Percentiles rank a stretch among this genome's conserved stretches.
Conservation (phyloP, 2,329 filamentous ascomycete species). For the Aureobasidium subglaciale region DNA sequence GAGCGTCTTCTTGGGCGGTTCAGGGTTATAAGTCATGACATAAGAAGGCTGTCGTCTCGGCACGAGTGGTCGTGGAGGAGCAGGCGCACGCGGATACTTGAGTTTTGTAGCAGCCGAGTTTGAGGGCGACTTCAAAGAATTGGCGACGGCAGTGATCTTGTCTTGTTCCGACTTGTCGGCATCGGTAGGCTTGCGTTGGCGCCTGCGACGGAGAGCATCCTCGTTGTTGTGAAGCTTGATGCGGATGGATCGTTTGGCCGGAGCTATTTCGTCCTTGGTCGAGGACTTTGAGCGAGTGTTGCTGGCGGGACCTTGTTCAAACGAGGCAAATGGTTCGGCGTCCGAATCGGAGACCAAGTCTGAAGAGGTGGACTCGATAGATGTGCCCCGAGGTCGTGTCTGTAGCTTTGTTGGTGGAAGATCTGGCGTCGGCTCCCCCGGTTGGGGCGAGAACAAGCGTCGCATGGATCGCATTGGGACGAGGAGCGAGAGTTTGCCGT, state of each 20-base stretch:
- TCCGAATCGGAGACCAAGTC: slow-evolving; percentile 63
- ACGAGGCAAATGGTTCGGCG: slow-evolving; percentile 23
- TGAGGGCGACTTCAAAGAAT: slow-evolving; percentile 87
- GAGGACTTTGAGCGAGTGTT: slow-evolving; percentile 59
- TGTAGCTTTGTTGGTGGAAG: slow-evolving; percentile 16
- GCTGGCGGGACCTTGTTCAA: slow-evolving; percentile 38
- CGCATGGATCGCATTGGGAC: slow-evolving; percentile 54
- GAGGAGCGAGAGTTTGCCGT: slow-evolving; percentile 72
- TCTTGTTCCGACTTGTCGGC: slow-evolving; percentile 22
- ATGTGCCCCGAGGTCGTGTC: slow-evolving; percentile 31
- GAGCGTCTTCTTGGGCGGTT: slow-evolving; percentile 76
- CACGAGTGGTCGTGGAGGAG: slow-evolving; percentile 82
- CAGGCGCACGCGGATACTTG: slow-evolving; percentile 83
- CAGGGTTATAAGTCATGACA: slow-evolving; percentile 51
- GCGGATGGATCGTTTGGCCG: slow-evolving; percentile 71
- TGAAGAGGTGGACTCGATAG: slow-evolving; percentile 46
- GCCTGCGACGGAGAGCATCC: slow-evolving; percentile 47
- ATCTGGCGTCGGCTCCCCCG: not conserved
- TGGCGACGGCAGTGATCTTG: slow-evolving; percentile 47
- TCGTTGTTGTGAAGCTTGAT: slow-evolving; percentile 78
- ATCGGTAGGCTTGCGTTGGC: slow-evolving; percentile 18
- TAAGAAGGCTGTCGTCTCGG: slow-evolving; percentile 87
- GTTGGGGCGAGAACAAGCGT: slow-evolving; percentile 6
- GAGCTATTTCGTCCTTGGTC: slow-evolving; percentile 48
- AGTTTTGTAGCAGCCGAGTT: slow-evolving; percentile 62